Base-by-base conservation (phyloP, 176 grass and related monocot genomes). In the Olyra latifolia region DNA sequence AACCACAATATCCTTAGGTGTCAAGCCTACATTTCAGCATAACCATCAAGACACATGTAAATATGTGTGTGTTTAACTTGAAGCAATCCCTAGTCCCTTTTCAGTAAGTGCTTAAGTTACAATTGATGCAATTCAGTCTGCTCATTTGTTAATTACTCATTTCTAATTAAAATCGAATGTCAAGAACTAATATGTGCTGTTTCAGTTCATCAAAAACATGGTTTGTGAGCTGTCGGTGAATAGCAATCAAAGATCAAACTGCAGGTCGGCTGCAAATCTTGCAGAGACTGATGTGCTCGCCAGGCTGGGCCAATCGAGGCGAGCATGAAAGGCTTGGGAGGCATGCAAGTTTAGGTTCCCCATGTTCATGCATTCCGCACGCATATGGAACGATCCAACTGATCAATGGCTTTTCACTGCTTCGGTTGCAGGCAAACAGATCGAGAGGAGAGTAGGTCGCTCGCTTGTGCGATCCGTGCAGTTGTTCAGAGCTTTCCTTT, bases 291-390 rank as follows among this genome's bases (percentile, higher is more conserved):
- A 46, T 32, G 71, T 84, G 71, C 38, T 43, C 39, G 42, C 60
- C 82, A 76, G 82, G 82, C 72, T 84, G 82, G 62, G 62, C 50
- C 19, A 30, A 66, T 75, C 47, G 22, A 46, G 38, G 47, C 15
- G 25, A 56, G 0, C 30, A 57, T 9, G 5, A 9, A 24, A 54
- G 22, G 43, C 69, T 55, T 65, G 15, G 59, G 62, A 68, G 39
- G 35, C 38, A 46, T 76, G 38, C 62, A 53, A 75, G 71, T 43
- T 68, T 17, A 68, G 40, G 81, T 11, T 35, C 5, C 58, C 8
- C 56, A 53, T 41, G 58, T 29, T 69, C 44, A 40, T 8, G 71
- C 32, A 71, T 29, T 25, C 16, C 35, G 49, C 19, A 56, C 35
- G 55, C 40, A 46, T 41, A 38, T 49, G 75, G 64, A 54, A 35